Base-by-base conservation (phyloP, 306 rosid species). In the Datisca glomerata region DNA sequence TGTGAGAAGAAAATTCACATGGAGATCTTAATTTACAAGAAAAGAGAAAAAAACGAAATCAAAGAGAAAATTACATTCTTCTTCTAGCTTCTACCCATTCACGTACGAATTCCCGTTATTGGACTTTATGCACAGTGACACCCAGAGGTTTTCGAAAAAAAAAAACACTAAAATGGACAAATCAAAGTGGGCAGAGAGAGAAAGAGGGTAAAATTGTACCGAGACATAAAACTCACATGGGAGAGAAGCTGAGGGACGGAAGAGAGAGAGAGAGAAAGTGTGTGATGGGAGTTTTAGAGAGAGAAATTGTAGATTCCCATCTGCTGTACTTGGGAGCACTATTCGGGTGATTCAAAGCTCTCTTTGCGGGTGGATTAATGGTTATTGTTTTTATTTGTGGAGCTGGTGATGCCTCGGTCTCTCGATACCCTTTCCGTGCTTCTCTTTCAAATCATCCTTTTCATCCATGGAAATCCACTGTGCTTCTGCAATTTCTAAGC, bases 201-300 rank as follows among this genome's bases (percentile, higher is more conserved):
- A 31, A 36, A 34, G 44, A 36, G 49, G 37, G 47, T 47, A 20
- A 36, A 24, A 20, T 41, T 9, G 45, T 22, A 49, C 58, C 47
- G 59, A 45, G 57, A 46, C 19, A 29, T 35, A 20, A 43, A 20
- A 16, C 59, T 67, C 80, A 72, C 72, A 73, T 71, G 80, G 65
- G 59, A 47, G 66, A 28, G 56, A 37, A 17, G 59, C 41, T 28
- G 63, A 35, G 63, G 48, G 63, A 57, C n/a, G n/a, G n/a, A n/a
- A 62, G 61, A 59, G 3, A 15, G 52, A 33, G 75, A 62, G 64
- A 70, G 55, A 49, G 62, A 53, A 18, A 49, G 32, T 11, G 17
- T 9, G 41, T 2, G n/a, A 18, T 12, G 20, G n/a, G 1, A 6
- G 22, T 18, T 41, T 16, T 36, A 37, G 47, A 41, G 60, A 40